Evolutionary conservation across 2,329 filamentous ascomycete genomes (phyloP), one percentile per base, ranked within the genome.

Genomic region (Colletotrichum acutatum): DNA sequence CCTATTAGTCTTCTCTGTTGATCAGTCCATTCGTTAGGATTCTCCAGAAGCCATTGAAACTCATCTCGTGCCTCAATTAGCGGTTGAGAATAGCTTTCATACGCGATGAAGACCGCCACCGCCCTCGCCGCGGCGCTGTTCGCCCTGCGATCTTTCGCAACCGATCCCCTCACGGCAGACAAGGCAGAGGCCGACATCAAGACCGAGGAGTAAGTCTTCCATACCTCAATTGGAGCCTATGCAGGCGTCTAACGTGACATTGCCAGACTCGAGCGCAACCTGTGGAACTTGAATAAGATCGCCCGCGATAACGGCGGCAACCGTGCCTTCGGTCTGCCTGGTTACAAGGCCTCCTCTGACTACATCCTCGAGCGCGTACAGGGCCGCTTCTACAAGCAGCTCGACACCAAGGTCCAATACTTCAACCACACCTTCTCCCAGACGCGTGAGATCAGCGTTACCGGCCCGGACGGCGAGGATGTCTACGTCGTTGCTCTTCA

Each of bases 301-400:
- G 89, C 85, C 14, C 80, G 80, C 34, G 82, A 85, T 64, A 88
- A 91, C 76, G 88, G 87, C 52, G 89, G 89, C 19, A 91, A 90
- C 79, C 85, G 90, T 63, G 90, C 90, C 5, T 91, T 90, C 71
- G 90, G 90, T 16, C 81, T 88, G 11, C 88, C 89, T 1, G 90
- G 90, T 16, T 91, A 87, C 83, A 84, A 86, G 63, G 89, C 88
- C 1, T 91, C 89, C 0, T 80, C 88, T 22, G 88, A 91, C 76
- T 91, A 87, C 76, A 81, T 91, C 69, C 82, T 89, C 5, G 85
- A 86, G 66, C 85, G 86, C 14, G 79, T 82, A 14, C 75, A 80
- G 72, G 81, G 75, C 37, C 81, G 82, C 26, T 84, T 85, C 73
- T 78, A 78, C 66, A 80, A 83, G 62, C 77, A 85, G 60, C 80